Evolutionary conservation across 1,284 basidiomycete genomes (phyloP).

Genomic region (Porogramme epimiltina): DNA sequence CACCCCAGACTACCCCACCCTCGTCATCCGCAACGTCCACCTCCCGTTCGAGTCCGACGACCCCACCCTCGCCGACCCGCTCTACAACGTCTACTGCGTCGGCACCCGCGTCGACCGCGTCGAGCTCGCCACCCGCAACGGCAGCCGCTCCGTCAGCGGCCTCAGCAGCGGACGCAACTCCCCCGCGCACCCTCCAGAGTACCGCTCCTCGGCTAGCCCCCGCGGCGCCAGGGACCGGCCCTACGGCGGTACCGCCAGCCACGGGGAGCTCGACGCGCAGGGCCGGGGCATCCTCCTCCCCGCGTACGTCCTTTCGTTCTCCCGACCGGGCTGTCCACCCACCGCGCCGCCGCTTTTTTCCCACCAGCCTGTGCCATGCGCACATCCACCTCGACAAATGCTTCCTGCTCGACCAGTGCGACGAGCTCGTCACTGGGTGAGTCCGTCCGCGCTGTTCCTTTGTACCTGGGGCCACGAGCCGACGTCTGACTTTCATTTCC

Average conservation of each 20-base stretch:
- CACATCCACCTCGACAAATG: slow-evolving; percentile 72
- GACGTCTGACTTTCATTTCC: neutral
- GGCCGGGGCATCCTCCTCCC: slow-evolving; percentile 50
- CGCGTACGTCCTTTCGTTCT: slow-evolving; percentile 41
- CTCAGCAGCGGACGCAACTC: slow-evolving; percentile 17
- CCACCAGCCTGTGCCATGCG: slow-evolving; percentile 56
- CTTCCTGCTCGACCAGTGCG: slow-evolving; percentile 59
- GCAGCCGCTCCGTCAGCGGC: slow-evolving; percentile 11
- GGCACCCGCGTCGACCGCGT: slow-evolving; percentile 24
- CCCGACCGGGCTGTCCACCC: slow-evolving; percentile 3
- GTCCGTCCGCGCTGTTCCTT: slow-evolving; percentile 9
- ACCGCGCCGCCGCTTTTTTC: neutral
- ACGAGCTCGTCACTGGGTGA: slow-evolving; percentile 52
- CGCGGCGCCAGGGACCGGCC: neutral
- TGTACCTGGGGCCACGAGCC: neutral
- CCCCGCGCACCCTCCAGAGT: slow-evolving; percentile 16
- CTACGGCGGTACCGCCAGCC: neutral
- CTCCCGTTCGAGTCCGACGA: slow-evolving; percentile 23
- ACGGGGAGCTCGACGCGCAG: slow-evolving; percentile 40
- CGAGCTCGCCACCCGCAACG: slow-evolving; percentile 17
- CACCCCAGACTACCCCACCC: slow-evolving; percentile 10
- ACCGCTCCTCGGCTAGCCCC: slow-evolving; percentile 1
- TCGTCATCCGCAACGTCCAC: slow-evolving; percentile 29
- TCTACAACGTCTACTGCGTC: slow-evolving; percentile 30
- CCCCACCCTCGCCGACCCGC: slow-evolving; percentile 15